Conservation (phyloP, 768 basidiomycete genomes). For the Lactarius hengduanensis region DNA sequence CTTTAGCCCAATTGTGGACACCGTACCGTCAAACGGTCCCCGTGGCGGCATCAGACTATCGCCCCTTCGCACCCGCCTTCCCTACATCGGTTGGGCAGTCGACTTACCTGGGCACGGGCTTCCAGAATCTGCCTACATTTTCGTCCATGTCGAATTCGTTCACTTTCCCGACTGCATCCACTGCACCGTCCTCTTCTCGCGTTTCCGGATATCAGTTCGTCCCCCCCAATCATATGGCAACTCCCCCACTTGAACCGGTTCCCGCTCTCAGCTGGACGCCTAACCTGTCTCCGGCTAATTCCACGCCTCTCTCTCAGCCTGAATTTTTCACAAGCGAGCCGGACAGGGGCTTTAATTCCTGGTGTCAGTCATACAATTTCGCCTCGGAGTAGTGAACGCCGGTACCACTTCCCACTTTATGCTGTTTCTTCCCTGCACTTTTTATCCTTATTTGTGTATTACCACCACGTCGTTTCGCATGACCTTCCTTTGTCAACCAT, state of each 20-base stretch:
- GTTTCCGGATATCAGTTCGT: not conserved
- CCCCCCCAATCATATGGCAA: not conserved
- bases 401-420: not conserved
- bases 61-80: not conserved
- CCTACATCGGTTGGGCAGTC: not conserved
- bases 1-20: not conserved
- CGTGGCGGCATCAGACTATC: not conserved
- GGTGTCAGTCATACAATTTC: constrained; percentile 2
- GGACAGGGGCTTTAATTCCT: not conserved
- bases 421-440: not conserved
- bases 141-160: not conserved
- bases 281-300: not conserved
- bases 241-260: not conserved
- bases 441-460: not conserved
- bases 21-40: not conserved
- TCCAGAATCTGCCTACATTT: not conserved
- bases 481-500: not conserved
- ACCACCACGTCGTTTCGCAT: not conserved
- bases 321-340: not conserved
- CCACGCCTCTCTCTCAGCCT: not conserved
- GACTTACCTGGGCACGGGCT: not conserved
- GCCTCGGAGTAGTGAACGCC: not conserved
- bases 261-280: constrained; percentile 1
- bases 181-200: not conserved
- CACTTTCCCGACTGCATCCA: not conserved